phyloP scores from a whole-genome alignment of 176 grass and related monocot species.

The Coix lacrymajobi region DNA sequence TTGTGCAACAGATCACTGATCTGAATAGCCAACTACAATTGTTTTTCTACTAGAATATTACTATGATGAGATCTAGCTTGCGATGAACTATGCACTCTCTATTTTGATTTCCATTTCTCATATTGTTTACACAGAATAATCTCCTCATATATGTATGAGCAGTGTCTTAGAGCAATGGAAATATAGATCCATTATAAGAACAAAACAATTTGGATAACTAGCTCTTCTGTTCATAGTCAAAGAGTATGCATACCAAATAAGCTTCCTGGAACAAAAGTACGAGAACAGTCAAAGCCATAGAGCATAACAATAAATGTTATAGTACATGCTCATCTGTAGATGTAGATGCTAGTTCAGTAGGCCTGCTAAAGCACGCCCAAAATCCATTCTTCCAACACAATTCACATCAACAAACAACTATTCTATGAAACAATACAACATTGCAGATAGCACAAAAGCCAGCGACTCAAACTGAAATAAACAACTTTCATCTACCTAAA shows the following conservation, averaged over 20 bases:
- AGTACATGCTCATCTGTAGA: neutral
- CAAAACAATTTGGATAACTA: neutral
- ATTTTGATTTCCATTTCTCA: constrained; percentile 17
- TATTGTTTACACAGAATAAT: neutral
- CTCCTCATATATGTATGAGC: neutral
- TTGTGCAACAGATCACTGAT: neutral
- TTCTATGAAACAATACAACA: neutral
- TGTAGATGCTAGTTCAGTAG: neutral
- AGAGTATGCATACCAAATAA: neutral
- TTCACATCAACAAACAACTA: neutral
- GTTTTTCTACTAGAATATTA: neutral
- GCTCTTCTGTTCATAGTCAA: neutral
- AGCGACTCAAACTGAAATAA: neutral
- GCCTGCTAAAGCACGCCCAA: neutral
- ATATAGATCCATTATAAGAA: neutral
- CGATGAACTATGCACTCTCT: neutral
- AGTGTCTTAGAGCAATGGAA: neutral
- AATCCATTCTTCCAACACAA: constrained; percentile 11
- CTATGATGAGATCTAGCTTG: neutral
- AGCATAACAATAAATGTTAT: neutral
- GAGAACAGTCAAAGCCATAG: neutral
- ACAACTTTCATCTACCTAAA: neutral
- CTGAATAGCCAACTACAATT: neutral
- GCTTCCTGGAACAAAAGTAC: neutral
- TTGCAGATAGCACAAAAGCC: neutral